Base-by-base conservation (phyloP, 106 monocot genomes). In the Platanthera guangdongensis region DNA sequence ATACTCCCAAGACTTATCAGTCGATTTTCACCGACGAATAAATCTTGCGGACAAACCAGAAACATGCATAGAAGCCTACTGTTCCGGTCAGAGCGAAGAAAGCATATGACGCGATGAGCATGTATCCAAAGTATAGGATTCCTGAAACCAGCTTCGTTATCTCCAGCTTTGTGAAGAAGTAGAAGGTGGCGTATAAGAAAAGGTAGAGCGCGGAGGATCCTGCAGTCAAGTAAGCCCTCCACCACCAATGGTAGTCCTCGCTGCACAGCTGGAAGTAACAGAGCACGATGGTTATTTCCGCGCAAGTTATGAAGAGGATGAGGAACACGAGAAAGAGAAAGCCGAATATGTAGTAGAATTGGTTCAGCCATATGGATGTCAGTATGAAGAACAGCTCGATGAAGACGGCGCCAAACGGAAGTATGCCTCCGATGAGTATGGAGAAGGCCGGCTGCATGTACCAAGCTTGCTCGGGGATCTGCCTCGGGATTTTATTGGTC, bases 281-380 rank as follows among this genome's bases (percentile, higher is more conserved):
- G 3, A 89, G 89, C 51, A 89, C 89, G 5, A 89, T 89, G 14
- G 89, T 89, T 28, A 89, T 90, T 80, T 90, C 89, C 0, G 89
- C 89, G 9, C 86, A 90, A 0, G 89, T 90, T 64, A 90, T 82
- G 68, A 90, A 69, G 74, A 90, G 86, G 51, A 90, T 90, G 71
- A 90, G 57, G 46, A 90, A 90, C 18, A 90, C 89, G 8, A 90
- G 82, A 76, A 90, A 90, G 16, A 90, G 86, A 78, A 90, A 90
- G n/a, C 89, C 89, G 59, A 90, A 90, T 53, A 90, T 90, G 80
- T 90, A 90, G 80, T 90, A 90, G 80, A 90, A 90, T 49, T 90
- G 89, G 73, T 90, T 86, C 74, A 90, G 78, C 89, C 89, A 90
- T 54, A 90, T 86, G 16, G 89, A 90, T 12, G 89, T 90, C 72